Conservation (phyloP, 805 yeast species). For the Teunomyces pallodes region DNA sequence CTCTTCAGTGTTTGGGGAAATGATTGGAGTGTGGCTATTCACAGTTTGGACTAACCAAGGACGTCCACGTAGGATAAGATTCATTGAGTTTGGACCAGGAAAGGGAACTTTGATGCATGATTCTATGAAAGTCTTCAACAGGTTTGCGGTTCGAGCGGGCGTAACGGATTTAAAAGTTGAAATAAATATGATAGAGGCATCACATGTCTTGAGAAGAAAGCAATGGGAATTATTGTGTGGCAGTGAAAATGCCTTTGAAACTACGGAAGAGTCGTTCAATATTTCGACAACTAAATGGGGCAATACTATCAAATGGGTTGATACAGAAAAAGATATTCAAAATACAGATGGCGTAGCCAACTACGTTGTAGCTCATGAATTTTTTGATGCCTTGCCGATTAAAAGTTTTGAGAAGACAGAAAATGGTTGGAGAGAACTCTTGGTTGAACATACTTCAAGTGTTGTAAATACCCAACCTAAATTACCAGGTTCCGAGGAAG, state of each 20-base stretch:
- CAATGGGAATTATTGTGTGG: conserved; percentile 55
- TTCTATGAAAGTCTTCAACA: conserved; percentile 47
- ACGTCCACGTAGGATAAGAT: conserved; percentile 45
- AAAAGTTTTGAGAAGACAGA: conserved; percentile 60
- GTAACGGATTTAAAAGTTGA: conserved; percentile 25
- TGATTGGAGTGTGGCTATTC: conserved; percentile 72
- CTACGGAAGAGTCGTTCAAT: conserved; percentile 31
- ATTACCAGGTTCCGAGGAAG: conserved; percentile 17
- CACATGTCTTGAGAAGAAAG: conserved; percentile 55
- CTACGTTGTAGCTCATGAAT: conserved; percentile 78
- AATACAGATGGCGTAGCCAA: conserved; percentile 39
- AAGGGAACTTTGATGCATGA: conserved; percentile 77
- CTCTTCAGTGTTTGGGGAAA: conserved; percentile 83
- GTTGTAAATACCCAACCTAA: conserved; percentile 34
- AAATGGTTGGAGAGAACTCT: conserved; percentile 75
- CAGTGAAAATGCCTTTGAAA: conserved; percentile 13
- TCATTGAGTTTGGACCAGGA: conserved; percentile 86
- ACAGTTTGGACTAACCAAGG: conserved; percentile 58
- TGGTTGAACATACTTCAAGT: conserved; percentile 56
- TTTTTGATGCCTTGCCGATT: conserved; percentile 83
- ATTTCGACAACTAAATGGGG: conserved; percentile 49
- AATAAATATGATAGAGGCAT: conserved; percentile 67
- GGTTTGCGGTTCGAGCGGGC: conserved; percentile 24
- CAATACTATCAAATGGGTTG: conserved; percentile 55
- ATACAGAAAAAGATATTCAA: conserved; percentile 50